A percentile compares a stretch with the other conserved stretches of the same genome.
Conservation (phyloP, 2,329 filamentous ascomycete species). For the Cladosporium sp. region DNA sequence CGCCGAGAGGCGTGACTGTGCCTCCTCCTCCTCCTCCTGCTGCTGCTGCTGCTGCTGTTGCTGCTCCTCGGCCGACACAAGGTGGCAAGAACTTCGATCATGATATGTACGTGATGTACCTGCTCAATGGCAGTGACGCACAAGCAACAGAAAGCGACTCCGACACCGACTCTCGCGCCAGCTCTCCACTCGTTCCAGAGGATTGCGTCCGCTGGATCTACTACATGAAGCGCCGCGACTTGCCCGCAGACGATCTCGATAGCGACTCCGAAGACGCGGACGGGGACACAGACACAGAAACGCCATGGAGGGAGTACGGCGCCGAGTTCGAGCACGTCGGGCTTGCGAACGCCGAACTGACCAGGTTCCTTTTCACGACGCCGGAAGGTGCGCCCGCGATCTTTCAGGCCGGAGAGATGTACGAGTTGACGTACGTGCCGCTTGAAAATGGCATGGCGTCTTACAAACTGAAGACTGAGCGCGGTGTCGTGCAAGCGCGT, state of each 20-base stretch:
- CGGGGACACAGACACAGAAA: background rate
- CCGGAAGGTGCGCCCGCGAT: background rate
- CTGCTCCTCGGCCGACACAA: background rate
- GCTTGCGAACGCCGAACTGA: background rate
- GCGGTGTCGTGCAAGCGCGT: background rate
- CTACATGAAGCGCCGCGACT: slow-evolving; percentile 3
- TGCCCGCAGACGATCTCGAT: background rate
- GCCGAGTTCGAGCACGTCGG: background rate
- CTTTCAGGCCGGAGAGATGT: background rate
- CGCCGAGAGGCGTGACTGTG: too few species aligned
- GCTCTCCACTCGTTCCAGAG: background rate
- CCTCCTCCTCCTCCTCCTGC: background rate
- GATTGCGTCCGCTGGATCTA: slow-evolving; percentile 5
- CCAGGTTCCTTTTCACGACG: background rate
- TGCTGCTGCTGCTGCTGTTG: background rate
- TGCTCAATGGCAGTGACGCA: background rate
- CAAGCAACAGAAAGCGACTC: background rate
- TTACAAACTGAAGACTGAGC: background rate
- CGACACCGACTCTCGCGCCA: background rate
- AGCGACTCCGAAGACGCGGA: background rate
- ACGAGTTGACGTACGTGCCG: background rate
- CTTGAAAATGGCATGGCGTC: background rate
- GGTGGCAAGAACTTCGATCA: background rate
- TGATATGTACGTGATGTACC: background rate
- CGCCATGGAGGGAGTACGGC: background rate